A percentile compares a stretch with the other conserved stretches of the same genome.
phyloP scores from a whole-genome alignment of 768 basidiomycete species.

The Rhizopogon sp. region DNA sequence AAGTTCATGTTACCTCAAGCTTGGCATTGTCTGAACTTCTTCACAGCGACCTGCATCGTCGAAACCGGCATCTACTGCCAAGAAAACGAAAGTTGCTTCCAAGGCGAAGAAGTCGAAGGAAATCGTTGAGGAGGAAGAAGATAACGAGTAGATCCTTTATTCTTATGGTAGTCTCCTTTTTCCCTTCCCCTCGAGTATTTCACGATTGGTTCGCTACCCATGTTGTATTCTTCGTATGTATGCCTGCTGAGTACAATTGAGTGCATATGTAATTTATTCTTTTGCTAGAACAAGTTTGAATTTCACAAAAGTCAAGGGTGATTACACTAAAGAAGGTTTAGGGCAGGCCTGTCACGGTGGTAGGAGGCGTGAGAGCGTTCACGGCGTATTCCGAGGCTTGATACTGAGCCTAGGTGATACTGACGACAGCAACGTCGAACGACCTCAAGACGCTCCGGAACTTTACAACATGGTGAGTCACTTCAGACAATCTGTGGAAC shows the following conservation, averaged over 20 bases:
- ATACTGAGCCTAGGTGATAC: neutral
- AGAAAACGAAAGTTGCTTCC: constrained; percentile 28
- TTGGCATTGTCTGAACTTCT: constrained; percentile 4
- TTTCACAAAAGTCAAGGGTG: too few species aligned
- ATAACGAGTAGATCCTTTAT: constrained; percentile 19
- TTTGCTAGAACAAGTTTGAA: too few species aligned
- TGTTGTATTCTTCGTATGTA: too few species aligned
- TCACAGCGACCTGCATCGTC: constrained; percentile 36
- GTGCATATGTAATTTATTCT: too few species aligned
- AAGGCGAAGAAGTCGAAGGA: constrained; percentile 40
- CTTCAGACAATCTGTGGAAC: neutral
- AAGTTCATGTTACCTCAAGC: neutral
- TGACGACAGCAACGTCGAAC: constrained; percentile 13
- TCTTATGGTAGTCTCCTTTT: neutral
- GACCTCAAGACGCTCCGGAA: constrained; percentile 17
- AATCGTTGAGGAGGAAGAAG: constrained; percentile 41
- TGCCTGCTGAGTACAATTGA: too few species aligned
- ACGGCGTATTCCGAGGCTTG: constrained; percentile 17
- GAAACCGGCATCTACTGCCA: constrained; percentile 42
- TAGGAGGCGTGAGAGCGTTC: constrained; percentile 13
- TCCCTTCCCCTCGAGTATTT: neutral
- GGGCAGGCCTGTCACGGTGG: constrained; percentile 19
- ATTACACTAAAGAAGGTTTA: constrained; percentile 3
- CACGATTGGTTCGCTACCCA: too few species aligned
- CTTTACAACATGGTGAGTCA: constrained; percentile 26